Conservation (phyloP, 1,284 basidiomycete genomes). For the Trametes sp. region DNA sequence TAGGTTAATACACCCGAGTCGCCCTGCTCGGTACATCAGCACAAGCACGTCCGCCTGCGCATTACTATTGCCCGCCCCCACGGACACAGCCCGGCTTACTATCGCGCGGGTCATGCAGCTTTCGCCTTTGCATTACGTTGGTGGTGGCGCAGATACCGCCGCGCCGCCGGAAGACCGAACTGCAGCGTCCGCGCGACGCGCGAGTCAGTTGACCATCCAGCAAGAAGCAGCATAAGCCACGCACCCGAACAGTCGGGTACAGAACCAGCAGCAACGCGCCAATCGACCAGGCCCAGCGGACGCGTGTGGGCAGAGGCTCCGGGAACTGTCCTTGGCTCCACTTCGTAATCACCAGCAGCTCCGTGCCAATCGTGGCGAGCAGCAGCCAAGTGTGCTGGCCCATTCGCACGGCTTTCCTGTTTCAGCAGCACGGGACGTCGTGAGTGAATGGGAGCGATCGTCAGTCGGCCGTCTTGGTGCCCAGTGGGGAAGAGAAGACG, state of each 20-base stretch:
- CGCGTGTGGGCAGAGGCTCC: constrained; percentile 64
- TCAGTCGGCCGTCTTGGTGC: constrained; percentile 20
- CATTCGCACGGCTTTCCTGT: constrained; percentile 80
- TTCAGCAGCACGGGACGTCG: constrained; percentile 10
- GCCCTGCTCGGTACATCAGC: constrained; percentile 9
- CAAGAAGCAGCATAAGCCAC: constrained; percentile 26
- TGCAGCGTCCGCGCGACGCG: constrained; percentile 28
- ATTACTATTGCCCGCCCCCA: constrained; percentile 14
- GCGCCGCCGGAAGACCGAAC: constrained; percentile 48
- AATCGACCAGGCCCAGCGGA: constrained; percentile 71
- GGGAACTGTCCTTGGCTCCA: constrained; percentile 79
- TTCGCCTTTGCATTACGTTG: constrained; percentile 39
- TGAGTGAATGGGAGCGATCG: constrained; percentile 24
- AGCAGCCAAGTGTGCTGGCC: constrained; percentile 87
- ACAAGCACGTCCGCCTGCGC: constrained; percentile 8
- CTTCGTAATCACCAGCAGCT: constrained; percentile 76
- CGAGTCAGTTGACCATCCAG: constrained; percentile 23
- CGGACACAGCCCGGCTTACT: constrained; percentile 4
- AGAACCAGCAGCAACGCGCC: constrained; percentile 64
- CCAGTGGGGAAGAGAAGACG: constrained; percentile 25
- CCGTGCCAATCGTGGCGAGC: constrained; percentile 81
- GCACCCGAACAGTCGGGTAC: constrained; percentile 73
- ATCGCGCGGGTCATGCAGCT: constrained; percentile 29
- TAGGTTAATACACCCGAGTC: constrained; percentile 28
- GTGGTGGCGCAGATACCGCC: constrained; percentile 45